These are phyloP conservation scores for Centrapalus pauciflorus DNA, from an alignment of 129 eudicot genomes.

Conservation along the genomic window DNA sequence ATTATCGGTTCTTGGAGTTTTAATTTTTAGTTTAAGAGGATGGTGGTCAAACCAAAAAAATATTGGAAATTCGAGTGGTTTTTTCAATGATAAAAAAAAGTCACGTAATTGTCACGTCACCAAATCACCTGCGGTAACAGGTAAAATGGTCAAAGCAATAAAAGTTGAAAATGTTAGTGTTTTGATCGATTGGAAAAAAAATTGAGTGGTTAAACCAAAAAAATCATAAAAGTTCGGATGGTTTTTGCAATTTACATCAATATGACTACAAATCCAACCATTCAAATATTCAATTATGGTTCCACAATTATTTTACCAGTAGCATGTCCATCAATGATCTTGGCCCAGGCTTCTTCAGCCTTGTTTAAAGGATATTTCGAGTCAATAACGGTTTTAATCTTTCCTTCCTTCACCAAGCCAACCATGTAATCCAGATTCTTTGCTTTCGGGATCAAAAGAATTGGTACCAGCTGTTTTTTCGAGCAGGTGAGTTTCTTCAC, in stretches of 20 bases:
- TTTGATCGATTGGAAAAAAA: too few relatives aligned
- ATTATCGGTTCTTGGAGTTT: too few relatives aligned
- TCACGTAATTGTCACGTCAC: too few relatives aligned
- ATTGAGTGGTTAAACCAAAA: too few relatives aligned
- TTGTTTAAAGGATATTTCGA: slow-evolving; percentile 52
- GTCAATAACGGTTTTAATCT: slow-evolving; percentile 58
- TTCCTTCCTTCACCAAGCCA: slow-evolving; percentile 64
- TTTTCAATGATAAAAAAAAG: too few relatives aligned
- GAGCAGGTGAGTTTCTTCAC: slow-evolving; percentile 64
- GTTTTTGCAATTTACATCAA: background rate
- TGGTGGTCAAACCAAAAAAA: too few relatives aligned
- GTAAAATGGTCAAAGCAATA: too few relatives aligned
- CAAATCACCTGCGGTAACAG: too few relatives aligned
- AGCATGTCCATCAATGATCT: slow-evolving; percentile 80
- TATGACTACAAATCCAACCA: slow-evolving; percentile 4
- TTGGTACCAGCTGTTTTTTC: slow-evolving; percentile 61
- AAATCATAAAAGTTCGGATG: too few relatives aligned
- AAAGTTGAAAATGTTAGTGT: too few relatives aligned
- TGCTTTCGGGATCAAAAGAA: slow-evolving; percentile 45
- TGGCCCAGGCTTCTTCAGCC: slow-evolving; percentile 79
- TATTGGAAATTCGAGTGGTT: too few relatives aligned
- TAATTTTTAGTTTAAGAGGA: too few relatives aligned
- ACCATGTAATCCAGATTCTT: slow-evolving; percentile 57
- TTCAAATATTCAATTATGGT: slow-evolving; percentile 29
- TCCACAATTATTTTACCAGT: slow-evolving; percentile 74